These are phyloP conservation scores for Solanum lycopersicoides DNA, from an alignment of 257 asterid species.

Conservation along the genomic window DNA sequence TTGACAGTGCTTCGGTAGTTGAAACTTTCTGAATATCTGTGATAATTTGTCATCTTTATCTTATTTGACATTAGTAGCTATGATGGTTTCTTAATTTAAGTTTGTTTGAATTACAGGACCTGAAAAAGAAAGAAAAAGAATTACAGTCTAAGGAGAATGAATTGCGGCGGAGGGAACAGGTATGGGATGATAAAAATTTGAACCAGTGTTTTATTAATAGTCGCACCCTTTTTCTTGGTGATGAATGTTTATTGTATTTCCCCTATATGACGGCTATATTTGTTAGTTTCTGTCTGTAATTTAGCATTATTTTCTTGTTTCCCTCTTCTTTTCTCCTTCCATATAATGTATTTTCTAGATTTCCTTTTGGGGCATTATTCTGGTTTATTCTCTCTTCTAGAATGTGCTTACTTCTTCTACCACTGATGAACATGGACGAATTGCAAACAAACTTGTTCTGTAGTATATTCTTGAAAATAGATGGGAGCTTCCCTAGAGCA, in stretches of 20 bases:
- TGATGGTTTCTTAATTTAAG: slow-evolving; percentile 5
- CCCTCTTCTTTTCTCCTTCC: background rate
- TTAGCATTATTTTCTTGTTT: background rate
- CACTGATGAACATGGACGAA: background rate
- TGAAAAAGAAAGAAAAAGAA: slow-evolving; percentile 80
- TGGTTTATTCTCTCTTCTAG: background rate
- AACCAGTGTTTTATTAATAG: background rate
- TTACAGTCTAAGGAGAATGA: slow-evolving; percentile 94
- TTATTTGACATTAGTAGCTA: background rate
- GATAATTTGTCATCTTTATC: background rate
- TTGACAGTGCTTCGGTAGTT: slow-evolving; percentile 61
- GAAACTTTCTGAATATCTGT: background rate
- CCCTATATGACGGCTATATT: background rate
- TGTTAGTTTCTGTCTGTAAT: background rate
- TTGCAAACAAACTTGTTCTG: background rate
- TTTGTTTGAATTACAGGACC: slow-evolving; percentile 41
- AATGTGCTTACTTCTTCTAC: background rate
- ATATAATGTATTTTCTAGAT: background rate
- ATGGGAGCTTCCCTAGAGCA: background rate
- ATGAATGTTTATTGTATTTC: background rate
- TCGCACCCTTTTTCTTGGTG: background rate
- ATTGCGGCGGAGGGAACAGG: slow-evolving; percentile 85
- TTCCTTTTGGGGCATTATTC: background rate
- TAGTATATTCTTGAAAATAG: background rate
- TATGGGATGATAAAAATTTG: slow-evolving; percentile 5